Conservation (phyloP, 257 asterid genomes). For the Solanum ossicruentum region DNA sequence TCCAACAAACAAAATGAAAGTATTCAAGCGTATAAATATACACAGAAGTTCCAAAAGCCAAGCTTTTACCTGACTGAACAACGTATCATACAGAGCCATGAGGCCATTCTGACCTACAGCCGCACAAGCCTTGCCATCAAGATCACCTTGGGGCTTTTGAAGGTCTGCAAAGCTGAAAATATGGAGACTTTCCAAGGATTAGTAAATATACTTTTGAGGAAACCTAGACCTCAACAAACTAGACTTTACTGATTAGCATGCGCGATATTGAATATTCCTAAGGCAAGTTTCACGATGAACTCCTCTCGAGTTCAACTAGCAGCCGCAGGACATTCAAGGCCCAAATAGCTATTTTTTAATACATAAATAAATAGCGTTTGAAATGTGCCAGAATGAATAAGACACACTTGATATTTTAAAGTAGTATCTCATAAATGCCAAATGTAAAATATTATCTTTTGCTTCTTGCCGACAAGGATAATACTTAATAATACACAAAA, state of each 20-base stretch:
- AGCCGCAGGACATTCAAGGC: not conserved
- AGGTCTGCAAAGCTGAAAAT: slow-evolving; percentile 82
- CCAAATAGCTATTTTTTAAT: not conserved
- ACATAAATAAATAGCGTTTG: not conserved
- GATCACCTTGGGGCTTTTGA: slow-evolving; percentile 93
- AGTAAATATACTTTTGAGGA: not conserved
- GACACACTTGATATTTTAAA: not conserved
- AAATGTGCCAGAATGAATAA: not conserved
- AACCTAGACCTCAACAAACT: not conserved
- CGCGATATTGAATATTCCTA: not conserved
- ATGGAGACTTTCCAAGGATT: not conserved
- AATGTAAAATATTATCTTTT: not conserved
- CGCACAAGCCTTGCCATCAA: slow-evolving; percentile 98
- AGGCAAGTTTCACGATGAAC: not conserved
- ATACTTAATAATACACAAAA: not conserved
- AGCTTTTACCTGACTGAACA: slow-evolving; percentile 79
- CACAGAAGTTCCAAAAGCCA: not conserved
- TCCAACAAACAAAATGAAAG: not conserved
- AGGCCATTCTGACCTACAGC: slow-evolving; percentile 99
- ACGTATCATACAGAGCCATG: slow-evolving; percentile 87
- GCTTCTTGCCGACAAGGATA: not conserved
- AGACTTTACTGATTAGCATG: not conserved
- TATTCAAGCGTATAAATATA: not conserved
- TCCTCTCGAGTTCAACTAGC: not conserved
- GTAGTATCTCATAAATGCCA: not conserved